Evolutionary conservation across 805 yeast species (phyloP).

Genomic region (Komagataella pastoris): DNA sequence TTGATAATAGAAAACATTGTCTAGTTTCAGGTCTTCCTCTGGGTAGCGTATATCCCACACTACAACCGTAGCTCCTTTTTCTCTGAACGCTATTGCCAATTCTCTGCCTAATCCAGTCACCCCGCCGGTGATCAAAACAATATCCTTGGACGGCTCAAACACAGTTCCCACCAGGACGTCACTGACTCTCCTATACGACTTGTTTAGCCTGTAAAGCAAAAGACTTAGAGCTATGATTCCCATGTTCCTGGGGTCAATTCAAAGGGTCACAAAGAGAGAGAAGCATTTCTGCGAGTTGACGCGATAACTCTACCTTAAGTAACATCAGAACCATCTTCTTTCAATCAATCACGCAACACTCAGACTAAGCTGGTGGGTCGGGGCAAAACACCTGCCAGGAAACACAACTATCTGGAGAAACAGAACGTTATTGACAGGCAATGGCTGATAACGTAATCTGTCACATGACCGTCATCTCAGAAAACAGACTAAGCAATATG

Average conservation of each 20-base stretch:
- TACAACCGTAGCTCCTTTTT: conserved; percentile 36
- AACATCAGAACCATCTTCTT: background rate
- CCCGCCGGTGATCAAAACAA: conserved; percentile 79
- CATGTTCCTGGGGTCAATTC: background rate
- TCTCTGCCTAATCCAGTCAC: conserved; percentile 65
- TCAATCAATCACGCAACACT: background rate
- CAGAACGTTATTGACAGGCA: background rate
- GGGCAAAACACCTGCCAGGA: background rate
- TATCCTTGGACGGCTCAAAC: conserved; percentile 40
- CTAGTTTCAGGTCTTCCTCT: conserved; percentile 14
- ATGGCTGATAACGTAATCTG: background rate
- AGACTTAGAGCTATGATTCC: conserved; percentile 1
- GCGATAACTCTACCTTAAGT: background rate
- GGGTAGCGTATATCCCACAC: conserved; percentile 45
- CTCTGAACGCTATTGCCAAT: conserved; percentile 32
- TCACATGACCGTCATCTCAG: background rate
- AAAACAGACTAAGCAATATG: background rate
- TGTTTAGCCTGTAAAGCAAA: conserved; percentile 13
- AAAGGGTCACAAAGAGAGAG: background rate
- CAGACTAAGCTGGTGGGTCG: background rate
- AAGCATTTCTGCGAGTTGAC: background rate
- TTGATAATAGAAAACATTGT: conserved; percentile 36
- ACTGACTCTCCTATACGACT: conserved; percentile 17
- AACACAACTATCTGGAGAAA: background rate
- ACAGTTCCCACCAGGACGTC: conserved; percentile 33